phyloP scores from a whole-genome alignment of 345 rosid genomes.

The Eutrema heterophyllum region DNA sequence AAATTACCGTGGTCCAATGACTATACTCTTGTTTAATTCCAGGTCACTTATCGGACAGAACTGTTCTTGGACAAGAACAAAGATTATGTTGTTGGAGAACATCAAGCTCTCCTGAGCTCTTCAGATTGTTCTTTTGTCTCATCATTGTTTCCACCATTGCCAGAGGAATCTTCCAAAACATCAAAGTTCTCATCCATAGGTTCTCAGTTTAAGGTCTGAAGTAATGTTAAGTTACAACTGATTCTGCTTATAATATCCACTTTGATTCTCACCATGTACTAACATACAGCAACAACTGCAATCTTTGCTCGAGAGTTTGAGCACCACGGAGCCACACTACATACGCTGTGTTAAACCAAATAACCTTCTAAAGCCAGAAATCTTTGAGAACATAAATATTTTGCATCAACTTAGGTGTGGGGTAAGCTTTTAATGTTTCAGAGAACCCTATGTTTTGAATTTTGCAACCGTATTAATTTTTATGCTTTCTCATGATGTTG shows the following conservation, averaged over 20 bases:
- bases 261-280: constrained; percentile 24
- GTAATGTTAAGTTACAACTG: constrained; percentile 5
- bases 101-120: constrained; percentile 78
- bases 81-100: constrained; percentile 94
- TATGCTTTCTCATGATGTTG: not conserved
- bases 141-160: constrained; percentile 70
- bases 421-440: constrained; percentile 49
- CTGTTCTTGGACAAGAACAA: constrained; percentile 90
- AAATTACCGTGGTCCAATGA: constrained; percentile 15
- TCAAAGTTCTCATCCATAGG: constrained; percentile 97
- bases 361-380: constrained; percentile 84
- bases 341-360: constrained; percentile 97
- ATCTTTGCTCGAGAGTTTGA: constrained; percentile 88
- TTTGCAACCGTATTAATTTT: not conserved
- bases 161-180: constrained; percentile 91
- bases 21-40: constrained; percentile 15
- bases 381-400: constrained; percentile 76
- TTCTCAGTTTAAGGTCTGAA: constrained; percentile 83
- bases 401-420: constrained; percentile 94
- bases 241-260: constrained; percentile 10
- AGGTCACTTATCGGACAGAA: constrained; percentile 99
- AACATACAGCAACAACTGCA: constrained; percentile 90
- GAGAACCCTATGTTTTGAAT: constrained; percentile 2
- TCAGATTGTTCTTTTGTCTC: constrained; percentile 82
- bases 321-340: constrained; percentile 93